These are phyloP conservation scores for Diaporthe sp. DNA, from an alignment of 2,329 filamentous ascomycete genomes.

Conservation along the genomic window DNA sequence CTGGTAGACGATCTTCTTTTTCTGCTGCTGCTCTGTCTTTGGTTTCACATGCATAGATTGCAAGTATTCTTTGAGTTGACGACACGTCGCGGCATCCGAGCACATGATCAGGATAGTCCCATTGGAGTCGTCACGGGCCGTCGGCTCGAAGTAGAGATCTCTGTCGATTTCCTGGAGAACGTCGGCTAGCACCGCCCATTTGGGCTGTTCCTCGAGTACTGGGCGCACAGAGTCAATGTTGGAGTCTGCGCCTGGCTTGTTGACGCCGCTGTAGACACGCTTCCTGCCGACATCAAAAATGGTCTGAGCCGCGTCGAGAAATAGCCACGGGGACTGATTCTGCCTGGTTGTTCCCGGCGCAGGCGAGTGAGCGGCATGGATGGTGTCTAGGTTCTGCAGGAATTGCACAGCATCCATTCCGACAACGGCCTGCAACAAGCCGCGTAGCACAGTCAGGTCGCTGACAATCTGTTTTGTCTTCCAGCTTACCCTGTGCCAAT, in stretches of 20 bases:
- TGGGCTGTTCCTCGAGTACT: constrained; percentile 90
- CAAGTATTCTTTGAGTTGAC: constrained; percentile 90
- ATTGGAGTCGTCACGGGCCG: constrained; percentile 84
- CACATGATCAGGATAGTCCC: constrained; percentile 98
- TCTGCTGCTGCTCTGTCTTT: constrained; percentile 59
- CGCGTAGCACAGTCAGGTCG: constrained; percentile 86
- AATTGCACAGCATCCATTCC: constrained; percentile 93
- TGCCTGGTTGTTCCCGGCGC: constrained; percentile 89
- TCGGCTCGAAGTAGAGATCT: constrained; percentile 87
- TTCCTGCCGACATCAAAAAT: constrained; percentile 93
- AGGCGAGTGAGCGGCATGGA: constrained; percentile 90
- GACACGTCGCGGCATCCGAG: constrained; percentile 85
- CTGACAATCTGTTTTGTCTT: constrained; percentile 95
- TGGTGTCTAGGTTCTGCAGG: constrained; percentile 92
- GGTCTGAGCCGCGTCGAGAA: constrained; percentile 93
- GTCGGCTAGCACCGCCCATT: constrained; percentile 91
- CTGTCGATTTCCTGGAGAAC: constrained; percentile 94
- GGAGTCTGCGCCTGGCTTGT: constrained; percentile 65
- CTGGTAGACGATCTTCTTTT: constrained; percentile 50
- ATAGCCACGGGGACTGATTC: constrained; percentile 95
- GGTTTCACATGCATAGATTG: constrained; percentile 88
- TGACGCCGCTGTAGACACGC: constrained; percentile 84
- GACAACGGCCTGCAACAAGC: constrained; percentile 85
- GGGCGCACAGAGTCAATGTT: constrained; percentile 77
- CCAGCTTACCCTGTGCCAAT: constrained; percentile 97